Conservation (phyloP, 2,329 filamentous ascomycete genomes). For the Nannizzia gypsea region DNA sequence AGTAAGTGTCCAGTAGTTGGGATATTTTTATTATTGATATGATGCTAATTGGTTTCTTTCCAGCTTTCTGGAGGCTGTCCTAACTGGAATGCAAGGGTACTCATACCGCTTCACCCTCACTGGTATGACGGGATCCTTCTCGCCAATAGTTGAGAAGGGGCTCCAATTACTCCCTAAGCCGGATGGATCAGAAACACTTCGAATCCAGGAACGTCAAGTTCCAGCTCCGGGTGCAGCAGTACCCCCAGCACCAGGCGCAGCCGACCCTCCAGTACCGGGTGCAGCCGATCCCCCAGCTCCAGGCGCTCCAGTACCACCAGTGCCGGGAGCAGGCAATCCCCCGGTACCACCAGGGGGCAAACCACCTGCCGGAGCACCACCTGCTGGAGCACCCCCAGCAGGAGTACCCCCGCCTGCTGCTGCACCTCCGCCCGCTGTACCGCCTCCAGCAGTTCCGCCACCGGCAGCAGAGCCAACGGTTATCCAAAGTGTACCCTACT, state of each 20-base stretch:
- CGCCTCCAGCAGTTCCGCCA: constrained; percentile 8
- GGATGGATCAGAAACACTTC: constrained; percentile 13
- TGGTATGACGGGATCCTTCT: constrained; percentile 52
- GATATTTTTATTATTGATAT: background rate
- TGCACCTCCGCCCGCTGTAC: background rate
- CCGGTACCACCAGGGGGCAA: background rate
- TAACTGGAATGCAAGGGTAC: constrained; percentile 47
- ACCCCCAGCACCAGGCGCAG: background rate
- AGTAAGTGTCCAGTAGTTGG: constrained; percentile 31
- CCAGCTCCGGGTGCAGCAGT: background rate
- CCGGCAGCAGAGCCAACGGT: constrained; percentile 20
- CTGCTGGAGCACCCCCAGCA: background rate
- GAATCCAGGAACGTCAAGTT: constrained; percentile 12
- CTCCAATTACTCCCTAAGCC: constrained; percentile 28
- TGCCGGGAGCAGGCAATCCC: background rate
- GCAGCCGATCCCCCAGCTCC: background rate
- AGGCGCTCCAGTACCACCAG: background rate
- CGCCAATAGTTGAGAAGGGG: constrained; percentile 28
- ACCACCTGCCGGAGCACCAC: background rate
- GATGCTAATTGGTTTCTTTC: background rate
- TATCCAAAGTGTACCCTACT: constrained; percentile 37
- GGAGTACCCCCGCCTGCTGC: background rate
- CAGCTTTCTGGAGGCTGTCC: constrained; percentile 50
- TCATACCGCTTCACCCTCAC: constrained; percentile 53
- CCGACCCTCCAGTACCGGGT: background rate